phyloP scores from a whole-genome alignment of 495 filamentous ascomycete species.

The Xylaria scruposa region DNA sequence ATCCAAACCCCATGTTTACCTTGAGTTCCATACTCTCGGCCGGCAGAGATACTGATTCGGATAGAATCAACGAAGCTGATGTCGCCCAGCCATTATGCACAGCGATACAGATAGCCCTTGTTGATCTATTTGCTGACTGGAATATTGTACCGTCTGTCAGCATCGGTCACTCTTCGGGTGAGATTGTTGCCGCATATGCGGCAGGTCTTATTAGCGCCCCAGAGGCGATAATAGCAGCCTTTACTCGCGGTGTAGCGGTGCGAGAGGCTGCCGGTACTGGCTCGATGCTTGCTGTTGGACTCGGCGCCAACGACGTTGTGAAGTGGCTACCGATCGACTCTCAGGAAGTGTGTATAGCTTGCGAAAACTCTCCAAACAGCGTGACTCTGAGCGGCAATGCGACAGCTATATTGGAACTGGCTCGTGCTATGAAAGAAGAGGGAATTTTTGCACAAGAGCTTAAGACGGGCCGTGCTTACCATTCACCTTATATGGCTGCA shows the following conservation, averaged over 20 bases:
- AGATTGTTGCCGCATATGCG: conserved; percentile 63
- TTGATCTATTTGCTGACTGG: conserved; percentile 58
- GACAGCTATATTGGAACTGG: conserved; percentile 37
- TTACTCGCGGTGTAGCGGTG: conserved; percentile 52
- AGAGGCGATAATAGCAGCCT: conserved; percentile 58
- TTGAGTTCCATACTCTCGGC: conserved; percentile 35
- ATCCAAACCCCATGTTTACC: conserved; percentile 24
- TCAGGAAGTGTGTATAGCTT: background rate
- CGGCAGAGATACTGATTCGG: conserved; percentile 7
- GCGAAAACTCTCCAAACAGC: background rate
- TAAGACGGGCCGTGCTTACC: conserved; percentile 3
- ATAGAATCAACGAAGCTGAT: conserved; percentile 32
- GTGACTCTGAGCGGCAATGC: background rate
- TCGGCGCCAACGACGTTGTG: background rate
- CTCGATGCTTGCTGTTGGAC: conserved; percentile 54
- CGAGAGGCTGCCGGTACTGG: conserved; percentile 38
- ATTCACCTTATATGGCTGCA: background rate
- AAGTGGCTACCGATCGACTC: background rate
- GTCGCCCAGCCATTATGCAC: conserved; percentile 57
- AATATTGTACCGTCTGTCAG: conserved; percentile 55
- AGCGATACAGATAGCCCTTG: conserved; percentile 58
- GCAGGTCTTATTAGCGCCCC: conserved; percentile 47
- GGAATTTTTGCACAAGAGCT: background rate
- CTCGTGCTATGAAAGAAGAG: background rate
- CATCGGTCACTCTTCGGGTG: conserved; percentile 68